phyloP scores from a whole-genome alignment of 2,329 filamentous ascomycete species.

The Phaeoacremonium minimum region DNA sequence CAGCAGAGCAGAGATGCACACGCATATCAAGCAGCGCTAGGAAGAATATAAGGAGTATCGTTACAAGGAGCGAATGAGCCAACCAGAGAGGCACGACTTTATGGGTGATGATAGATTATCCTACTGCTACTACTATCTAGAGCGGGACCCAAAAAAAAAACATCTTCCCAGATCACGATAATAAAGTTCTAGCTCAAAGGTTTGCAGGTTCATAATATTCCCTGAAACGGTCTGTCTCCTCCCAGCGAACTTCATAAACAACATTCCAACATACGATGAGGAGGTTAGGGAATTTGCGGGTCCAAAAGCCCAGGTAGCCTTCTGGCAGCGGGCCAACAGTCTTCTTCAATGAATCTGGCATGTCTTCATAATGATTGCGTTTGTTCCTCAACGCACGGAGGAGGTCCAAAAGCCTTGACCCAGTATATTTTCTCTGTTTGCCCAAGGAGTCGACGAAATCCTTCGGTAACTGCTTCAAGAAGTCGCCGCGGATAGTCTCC shows the following conservation, averaged over 20 bases:
- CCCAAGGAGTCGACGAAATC: slow-evolving; percentile 86
- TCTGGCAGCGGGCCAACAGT: slow-evolving; percentile 70
- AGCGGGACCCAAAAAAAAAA: background rate
- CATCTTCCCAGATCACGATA: background rate
- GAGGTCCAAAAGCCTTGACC: slow-evolving; percentile 76
- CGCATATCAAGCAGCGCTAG: too few species aligned
- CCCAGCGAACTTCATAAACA: slow-evolving; percentile 61
- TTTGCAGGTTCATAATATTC: slow-evolving; percentile 61
- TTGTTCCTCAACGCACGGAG: slow-evolving; percentile 90
- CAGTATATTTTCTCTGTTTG: slow-evolving; percentile 93
- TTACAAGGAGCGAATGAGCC: too few species aligned
- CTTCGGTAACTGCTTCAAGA: slow-evolving; percentile 69
- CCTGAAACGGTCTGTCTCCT: slow-evolving; percentile 61
- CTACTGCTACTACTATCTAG: too few species aligned
- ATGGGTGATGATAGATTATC: too few species aligned
- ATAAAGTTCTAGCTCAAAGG: slow-evolving; percentile 15
- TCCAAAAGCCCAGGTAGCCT: slow-evolving; percentile 83
- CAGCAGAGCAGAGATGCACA: too few species aligned
- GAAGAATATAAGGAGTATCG: too few species aligned
- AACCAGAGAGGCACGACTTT: too few species aligned
- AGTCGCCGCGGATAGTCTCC: slow-evolving; percentile 64
- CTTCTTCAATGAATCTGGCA: slow-evolving; percentile 72
- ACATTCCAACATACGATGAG: slow-evolving; percentile 76
- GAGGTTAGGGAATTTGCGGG: slow-evolving; percentile 70
- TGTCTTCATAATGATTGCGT: slow-evolving; percentile 96